A percentile compares a stretch with the other conserved stretches of the same genome.
These are phyloP conservation scores for Aphanomyces invadans DNA, from an alignment of 352 stramenopile species.

Conservation along the genomic window DNA sequence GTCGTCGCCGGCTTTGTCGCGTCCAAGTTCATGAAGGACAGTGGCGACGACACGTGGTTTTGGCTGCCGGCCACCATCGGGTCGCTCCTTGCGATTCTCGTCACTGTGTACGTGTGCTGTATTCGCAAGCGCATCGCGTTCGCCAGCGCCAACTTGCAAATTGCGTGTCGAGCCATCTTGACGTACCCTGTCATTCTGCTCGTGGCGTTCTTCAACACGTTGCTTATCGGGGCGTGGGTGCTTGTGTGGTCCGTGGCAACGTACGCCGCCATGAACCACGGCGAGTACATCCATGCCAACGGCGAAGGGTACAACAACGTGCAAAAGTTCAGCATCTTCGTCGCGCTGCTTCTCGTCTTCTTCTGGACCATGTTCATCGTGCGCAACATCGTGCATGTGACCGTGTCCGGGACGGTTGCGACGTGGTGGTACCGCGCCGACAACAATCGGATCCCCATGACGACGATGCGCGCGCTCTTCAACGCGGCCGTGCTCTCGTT, in stretches of 20 bases:
- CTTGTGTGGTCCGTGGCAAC: slow-evolving; percentile 67
- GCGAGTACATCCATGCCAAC: slow-evolving; percentile 36
- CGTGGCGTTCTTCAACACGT: slow-evolving; percentile 53
- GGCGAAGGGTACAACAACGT: slow-evolving; percentile 29
- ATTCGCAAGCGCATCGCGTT: slow-evolving; percentile 55
- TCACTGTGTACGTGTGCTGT: slow-evolving; percentile 47
- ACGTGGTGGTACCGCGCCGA: slow-evolving; percentile 76
- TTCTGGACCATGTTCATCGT: slow-evolving; percentile 70
- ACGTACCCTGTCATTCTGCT: slow-evolving; percentile 64
- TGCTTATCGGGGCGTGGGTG: slow-evolving; percentile 61
- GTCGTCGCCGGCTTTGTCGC: slow-evolving; percentile 34
- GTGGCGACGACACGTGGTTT: slow-evolving; percentile 33
- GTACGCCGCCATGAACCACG: slow-evolving; percentile 50
- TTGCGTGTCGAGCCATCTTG: slow-evolving; percentile 64
- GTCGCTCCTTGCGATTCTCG: slow-evolving; percentile 35
- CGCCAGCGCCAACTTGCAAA: slow-evolving; percentile 71
- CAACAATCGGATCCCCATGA: slow-evolving; percentile 35
- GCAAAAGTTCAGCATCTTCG: slow-evolving; percentile 37
- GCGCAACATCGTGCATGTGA: slow-evolving; percentile 78
- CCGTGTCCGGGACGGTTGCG: slow-evolving; percentile 74
- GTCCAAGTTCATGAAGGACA: slow-evolving; percentile 38
- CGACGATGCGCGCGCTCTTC: slow-evolving; percentile 37
- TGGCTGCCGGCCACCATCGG: slow-evolving; percentile 38
- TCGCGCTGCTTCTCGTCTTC: slow-evolving; percentile 63
- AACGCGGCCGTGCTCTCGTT: slow-evolving; percentile 71